phyloP scores from a whole-genome alignment of 108 stramenopile genomes.

The Pseudonitzschia multiseries region DNA sequence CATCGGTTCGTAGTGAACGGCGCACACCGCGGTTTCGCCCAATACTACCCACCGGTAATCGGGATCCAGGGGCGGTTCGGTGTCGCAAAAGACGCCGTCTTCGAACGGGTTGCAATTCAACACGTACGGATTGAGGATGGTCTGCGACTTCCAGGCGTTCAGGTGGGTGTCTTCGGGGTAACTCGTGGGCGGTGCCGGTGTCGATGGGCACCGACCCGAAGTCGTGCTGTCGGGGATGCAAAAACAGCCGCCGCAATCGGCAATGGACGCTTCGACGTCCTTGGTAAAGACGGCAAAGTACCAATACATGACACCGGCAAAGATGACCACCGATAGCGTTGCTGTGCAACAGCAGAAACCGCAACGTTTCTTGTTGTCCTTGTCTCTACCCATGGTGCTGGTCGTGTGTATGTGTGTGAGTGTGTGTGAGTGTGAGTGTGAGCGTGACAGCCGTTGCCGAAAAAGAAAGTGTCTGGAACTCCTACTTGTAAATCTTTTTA shows the following conservation, averaged over 20 bases:
- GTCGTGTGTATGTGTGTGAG: too few species aligned
- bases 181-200: not conserved
- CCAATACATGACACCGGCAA: not conserved
- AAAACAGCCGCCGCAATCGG: constrained; percentile 23
- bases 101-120: constrained; percentile 33
- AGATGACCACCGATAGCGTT: not conserved
- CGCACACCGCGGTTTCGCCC: constrained; percentile 32
- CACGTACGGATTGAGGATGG: constrained; percentile 25
- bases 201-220: constrained; percentile 1
- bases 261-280: constrained; percentile 5
- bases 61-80: constrained; percentile 19
- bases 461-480: too few species aligned
- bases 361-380: not conserved
- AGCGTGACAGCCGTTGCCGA: too few species aligned
- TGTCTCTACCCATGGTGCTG: not conserved
- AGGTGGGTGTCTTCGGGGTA: constrained; percentile 5
- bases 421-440: too few species aligned
- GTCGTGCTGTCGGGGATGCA: constrained; percentile 12
- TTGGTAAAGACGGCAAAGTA: constrained; percentile 14
- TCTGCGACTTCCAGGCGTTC: constrained; percentile 16
- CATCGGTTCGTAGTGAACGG: constrained; percentile 21
- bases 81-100: constrained; percentile 11
- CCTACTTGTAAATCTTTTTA: too few species aligned
- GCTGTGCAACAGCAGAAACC: not conserved
- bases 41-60: not conserved